Percentiles rank a stretch among this genome's conserved stretches.
Conservation (phyloP, 176 grass and related monocot species). For the Raddia distichophylla region DNA sequence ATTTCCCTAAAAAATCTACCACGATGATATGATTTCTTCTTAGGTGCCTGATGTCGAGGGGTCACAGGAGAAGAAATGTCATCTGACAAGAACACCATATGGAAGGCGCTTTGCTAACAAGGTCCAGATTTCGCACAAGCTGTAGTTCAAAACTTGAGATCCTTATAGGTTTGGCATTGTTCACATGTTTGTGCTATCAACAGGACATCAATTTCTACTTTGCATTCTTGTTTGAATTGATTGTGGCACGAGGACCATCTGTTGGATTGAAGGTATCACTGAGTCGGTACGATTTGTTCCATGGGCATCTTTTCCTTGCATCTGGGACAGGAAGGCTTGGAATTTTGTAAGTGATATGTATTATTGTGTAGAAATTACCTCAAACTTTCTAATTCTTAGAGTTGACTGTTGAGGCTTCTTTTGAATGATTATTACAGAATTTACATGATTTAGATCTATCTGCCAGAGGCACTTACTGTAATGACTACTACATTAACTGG, state of each 20-base stretch:
- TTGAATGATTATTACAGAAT: neutral
- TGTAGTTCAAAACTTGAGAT: neutral
- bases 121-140: constrained; percentile 37
- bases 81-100: constrained; percentile 84
- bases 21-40: neutral
- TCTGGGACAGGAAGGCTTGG: constrained; percentile 71
- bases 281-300: constrained; percentile 80
- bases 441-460: neutral
- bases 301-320: constrained; percentile 90
- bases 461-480: neutral
- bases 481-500: neutral
- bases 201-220: constrained; percentile 91
- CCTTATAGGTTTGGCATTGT: neutral
- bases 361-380: neutral
- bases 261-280: constrained; percentile 82
- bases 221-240: constrained; percentile 86
- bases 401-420: neutral
- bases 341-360: constrained; percentile 68
- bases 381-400: neutral
- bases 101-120: constrained; percentile 62
- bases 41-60: constrained; percentile 86
- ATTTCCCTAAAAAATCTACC: constrained; percentile 11
- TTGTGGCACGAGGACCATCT: constrained; percentile 59
- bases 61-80: constrained; percentile 64
- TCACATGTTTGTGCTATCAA: constrained; percentile 30